These are phyloP conservation scores for Phytophthora lateralis DNA, from an alignment of 352 stramenopile genomes.

Conservation along the genomic window DNA sequence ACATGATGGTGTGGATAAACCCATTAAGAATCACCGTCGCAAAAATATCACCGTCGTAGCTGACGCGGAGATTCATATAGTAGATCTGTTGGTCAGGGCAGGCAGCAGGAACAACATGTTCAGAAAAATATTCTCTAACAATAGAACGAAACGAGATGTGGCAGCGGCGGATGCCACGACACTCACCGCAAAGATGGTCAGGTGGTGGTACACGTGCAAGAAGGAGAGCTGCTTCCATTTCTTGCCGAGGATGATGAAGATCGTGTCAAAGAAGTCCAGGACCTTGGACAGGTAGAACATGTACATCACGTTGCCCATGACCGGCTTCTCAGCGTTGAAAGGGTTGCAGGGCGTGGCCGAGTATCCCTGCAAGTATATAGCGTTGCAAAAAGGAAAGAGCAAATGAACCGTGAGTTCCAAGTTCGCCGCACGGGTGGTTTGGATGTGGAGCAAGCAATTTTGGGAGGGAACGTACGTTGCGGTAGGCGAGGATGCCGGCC, in stretches of 20 bases:
- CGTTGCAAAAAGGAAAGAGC: constrained; percentile 8
- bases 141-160: not conserved
- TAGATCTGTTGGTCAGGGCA: constrained; percentile 76
- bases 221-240: constrained; percentile 98
- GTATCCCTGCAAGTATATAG: constrained; percentile 65
- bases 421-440: not conserved
- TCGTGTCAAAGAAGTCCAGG: constrained; percentile 92
- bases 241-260: constrained; percentile 99
- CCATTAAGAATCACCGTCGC: constrained; percentile 96
- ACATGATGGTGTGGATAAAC: constrained; percentile 99
- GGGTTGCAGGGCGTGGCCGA: constrained; percentile 92
- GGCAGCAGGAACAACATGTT: constrained; percentile 5
- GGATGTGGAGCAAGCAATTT: not conserved
- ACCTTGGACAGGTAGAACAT: constrained; percentile 99
- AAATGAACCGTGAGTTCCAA: constrained; percentile 3
- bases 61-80: constrained; percentile 93
- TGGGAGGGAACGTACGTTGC: constrained; percentile 50
- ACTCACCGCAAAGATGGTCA: constrained; percentile 93
- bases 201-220: constrained; percentile 98
- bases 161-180: not conserved
- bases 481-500: constrained; percentile 91
- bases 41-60: constrained; percentile 97
- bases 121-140: not conserved
- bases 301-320: constrained; percentile 96
- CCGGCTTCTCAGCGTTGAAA: constrained; percentile 88